phyloP scores from a whole-genome alignment of 2,329 filamentous ascomycete species.

The Gnomoniopsis smithogilvyi region DNA sequence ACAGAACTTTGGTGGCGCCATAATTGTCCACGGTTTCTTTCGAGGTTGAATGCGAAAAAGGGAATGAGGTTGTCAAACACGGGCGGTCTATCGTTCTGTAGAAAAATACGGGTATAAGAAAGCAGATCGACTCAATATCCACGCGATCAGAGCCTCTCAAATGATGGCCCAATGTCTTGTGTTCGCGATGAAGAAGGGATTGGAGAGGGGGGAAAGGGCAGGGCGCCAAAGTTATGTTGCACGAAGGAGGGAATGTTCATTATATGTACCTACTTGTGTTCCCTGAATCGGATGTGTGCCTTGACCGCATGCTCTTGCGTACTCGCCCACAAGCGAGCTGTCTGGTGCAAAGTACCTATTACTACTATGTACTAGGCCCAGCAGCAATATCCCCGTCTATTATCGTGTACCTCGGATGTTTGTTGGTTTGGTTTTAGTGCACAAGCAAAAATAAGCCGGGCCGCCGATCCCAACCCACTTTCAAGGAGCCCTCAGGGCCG shows the following conservation, averaged over 20 bases:
- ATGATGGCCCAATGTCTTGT: background rate
- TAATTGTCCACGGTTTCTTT: background rate
- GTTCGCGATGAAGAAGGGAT: background rate
- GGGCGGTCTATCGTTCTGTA: background rate
- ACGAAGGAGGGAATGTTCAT: background rate
- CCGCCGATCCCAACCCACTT: background rate
- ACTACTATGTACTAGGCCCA: background rate
- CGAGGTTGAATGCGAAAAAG: background rate
- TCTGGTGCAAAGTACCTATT: too few species aligned
- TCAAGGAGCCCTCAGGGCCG: background rate
- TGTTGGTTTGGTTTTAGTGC: background rate
- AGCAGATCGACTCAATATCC: background rate
- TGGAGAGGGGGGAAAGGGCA: too few species aligned
- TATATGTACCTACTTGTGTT: background rate
- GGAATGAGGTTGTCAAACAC: background rate
- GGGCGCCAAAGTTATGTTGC: too few species aligned
- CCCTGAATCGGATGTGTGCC: background rate
- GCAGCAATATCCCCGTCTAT: background rate
- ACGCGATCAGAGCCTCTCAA: background rate
- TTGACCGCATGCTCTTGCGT: too few species aligned
- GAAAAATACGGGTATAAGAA: background rate
- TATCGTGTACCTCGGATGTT: background rate
- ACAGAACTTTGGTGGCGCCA: slow-evolving; percentile 47
- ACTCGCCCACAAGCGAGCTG: too few species aligned
- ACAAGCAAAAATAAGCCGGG: background rate